Evolutionary conservation across 257 asterid genomes (phyloP).

Genomic region (Henckelia pumila): DNA sequence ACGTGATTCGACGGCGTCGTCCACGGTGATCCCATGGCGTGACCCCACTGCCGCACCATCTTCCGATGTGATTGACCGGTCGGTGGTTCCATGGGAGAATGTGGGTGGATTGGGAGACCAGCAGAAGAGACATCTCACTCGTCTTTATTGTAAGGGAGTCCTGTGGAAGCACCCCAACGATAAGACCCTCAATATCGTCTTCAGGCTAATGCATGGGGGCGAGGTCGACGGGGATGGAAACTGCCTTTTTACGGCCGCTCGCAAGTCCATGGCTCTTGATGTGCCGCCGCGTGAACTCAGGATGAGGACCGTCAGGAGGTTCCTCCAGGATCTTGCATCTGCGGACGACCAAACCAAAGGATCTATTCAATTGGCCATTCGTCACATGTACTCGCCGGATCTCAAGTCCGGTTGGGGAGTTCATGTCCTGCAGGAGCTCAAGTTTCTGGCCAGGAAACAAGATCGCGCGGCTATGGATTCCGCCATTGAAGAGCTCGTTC

Average conservation of each 20-base stretch:
- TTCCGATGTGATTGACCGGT: constrained; percentile 56
- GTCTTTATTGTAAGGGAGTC: constrained; percentile 67
- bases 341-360: constrained; percentile 50
- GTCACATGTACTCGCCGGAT: constrained; percentile 90
- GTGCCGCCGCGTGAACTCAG: constrained; percentile 70
- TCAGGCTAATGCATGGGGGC: constrained; percentile 80
- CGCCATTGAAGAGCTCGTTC: constrained; percentile 71
- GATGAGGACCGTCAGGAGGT: constrained; percentile 61
- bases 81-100: constrained; percentile 75
- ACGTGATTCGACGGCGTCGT: constrained; percentile 83
- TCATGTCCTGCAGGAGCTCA: constrained; percentile 91
- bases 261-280: constrained; percentile 50
- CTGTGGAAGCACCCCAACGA: constrained; percentile 85
- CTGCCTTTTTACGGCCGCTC: constrained; percentile 83
- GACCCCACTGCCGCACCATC: constrained; percentile 73
- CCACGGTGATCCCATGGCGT: constrained; percentile 80
- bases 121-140: constrained; percentile 60
- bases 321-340: constrained; percentile 70
- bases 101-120: constrained; percentile 81
- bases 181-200: constrained; percentile 41
- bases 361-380: constrained; percentile 58
- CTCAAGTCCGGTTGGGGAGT: constrained; percentile 91
- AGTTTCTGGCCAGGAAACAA: constrained; percentile 64
- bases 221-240: constrained; percentile 90
- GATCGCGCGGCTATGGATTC: constrained; percentile 67